Percentiles rank a stretch among this genome's conserved stretches.
Conservation (phyloP, 345 rosid species). For the Syzygium oleosum region DNA sequence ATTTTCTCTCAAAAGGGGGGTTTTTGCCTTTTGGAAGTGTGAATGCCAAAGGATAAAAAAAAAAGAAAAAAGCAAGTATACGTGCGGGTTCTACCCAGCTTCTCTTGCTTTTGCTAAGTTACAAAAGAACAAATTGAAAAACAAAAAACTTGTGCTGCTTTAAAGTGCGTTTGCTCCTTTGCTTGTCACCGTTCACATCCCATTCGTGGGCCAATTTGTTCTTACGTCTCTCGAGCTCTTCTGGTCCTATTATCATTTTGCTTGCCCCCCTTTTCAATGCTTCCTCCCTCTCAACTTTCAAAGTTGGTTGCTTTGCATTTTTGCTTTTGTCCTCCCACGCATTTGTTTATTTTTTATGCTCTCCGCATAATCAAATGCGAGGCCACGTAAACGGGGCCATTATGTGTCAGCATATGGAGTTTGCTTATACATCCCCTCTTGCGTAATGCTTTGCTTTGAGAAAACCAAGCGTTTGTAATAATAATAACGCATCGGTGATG, state of each 20-base stretch:
- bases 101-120: not conserved
- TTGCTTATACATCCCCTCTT: not conserved
- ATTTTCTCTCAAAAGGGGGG: constrained; percentile 14
- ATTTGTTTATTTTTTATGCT: not conserved
- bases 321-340: not conserved
- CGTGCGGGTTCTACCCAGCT: not conserved
- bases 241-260: not conserved
- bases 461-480: not conserved
- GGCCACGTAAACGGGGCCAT: not conserved
- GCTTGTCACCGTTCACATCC: constrained; percentile 8
- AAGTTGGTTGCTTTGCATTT: not conserved
- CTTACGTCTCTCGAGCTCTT: not conserved
- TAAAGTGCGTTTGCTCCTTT: not conserved
- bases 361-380: not conserved
- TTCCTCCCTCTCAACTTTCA: not conserved
- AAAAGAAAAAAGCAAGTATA: not conserved
- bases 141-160: not conserved
- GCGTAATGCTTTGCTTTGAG: not conserved
- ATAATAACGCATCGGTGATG: not conserved
- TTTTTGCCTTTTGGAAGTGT: constrained; percentile 6
- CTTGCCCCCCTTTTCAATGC: not conserved
- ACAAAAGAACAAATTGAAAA: not conserved
- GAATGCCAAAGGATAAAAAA: not conserved
- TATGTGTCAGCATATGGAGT: not conserved
- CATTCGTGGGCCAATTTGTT: constrained; percentile 18